These are phyloP conservation scores for Neonectria sp. DNA, from an alignment of 2,329 filamentous ascomycete genomes.

Conservation along the genomic window DNA sequence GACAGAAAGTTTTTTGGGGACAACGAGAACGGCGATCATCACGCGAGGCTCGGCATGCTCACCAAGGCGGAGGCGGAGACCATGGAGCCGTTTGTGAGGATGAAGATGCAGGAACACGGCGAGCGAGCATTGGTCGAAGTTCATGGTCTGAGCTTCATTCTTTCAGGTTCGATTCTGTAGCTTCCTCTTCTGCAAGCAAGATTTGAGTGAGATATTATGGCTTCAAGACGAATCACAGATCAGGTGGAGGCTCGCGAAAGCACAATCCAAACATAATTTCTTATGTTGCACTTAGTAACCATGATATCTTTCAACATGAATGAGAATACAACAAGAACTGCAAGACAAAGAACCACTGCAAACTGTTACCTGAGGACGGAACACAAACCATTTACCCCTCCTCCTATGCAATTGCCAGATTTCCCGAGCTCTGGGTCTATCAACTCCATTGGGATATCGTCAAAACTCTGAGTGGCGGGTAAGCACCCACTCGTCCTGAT, in stretches of 20 bases:
- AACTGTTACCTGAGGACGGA: no score
- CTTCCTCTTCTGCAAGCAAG: neutral
- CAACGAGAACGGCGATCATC: slow-evolving; percentile 32
- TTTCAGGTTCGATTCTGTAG: neutral
- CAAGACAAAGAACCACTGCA: no score
- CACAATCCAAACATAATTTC: no score
- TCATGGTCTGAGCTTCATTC: slow-evolving; percentile 4
- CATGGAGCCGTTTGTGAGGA: slow-evolving; percentile 46
- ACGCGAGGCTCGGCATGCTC: slow-evolving; percentile 41
- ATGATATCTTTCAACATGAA: no score
- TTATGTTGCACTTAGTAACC: no score
- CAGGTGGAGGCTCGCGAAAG: neutral
- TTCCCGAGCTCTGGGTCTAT: no score
- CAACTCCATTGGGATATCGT: no score
- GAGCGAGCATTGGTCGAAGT: slow-evolving; percentile 20
- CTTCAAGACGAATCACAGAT: neutral
- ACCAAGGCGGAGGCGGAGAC: slow-evolving; percentile 32
- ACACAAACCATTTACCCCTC: no score
- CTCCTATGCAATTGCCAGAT: no score
- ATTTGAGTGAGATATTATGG: neutral
- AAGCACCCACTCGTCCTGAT: no score
- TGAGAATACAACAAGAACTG: no score
- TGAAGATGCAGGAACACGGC: slow-evolving; percentile 32
- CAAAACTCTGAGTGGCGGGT: no score
- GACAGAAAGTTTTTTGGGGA: slow-evolving; percentile 51